Base-by-base conservation (phyloP, 768 basidiomycete species). In the Boletus vinaceobasis region DNA sequence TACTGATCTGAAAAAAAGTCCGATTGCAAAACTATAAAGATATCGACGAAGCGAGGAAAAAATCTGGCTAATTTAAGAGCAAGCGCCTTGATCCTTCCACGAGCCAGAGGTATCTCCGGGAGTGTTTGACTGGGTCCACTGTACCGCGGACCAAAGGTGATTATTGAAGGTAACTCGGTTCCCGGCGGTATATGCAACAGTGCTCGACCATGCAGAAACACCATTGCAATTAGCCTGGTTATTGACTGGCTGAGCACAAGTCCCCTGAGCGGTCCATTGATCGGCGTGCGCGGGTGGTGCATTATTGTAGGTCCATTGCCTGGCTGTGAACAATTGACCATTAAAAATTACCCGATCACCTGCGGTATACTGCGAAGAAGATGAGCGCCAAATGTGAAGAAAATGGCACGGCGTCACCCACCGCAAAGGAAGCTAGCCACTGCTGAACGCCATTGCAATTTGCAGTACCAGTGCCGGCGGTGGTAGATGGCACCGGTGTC, bases 91-190 rank as follows among this genome's bases (percentile, higher is more conserved):
- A 15, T 65, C 61, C 39, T 56, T 32, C 70, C 70, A 69, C 17
- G 57, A 50, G 13, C 69, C 68, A 7, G 68, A 70, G 2, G 55
- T 10, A 13, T 68, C 68, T 2, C 65, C 68, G 0, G 68, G 70
- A 7, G 23, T 0, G 33, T 69, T 69, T 0, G 65, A 53, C 27
- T 46, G 0, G 0, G 51, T 52, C 68, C 68, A 71, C 48, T 70
- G 65, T 13, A 58, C 58, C 5, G 68, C 63, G 8, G 45, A 36
- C 68, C 70, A 69, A 2, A 69, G 49, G 3, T 47, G 56, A 0
- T 27, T 45, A 4, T 58, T 53, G 5, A n/a, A 67, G 1, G 55
- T 65, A 0, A 61, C 70, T 19, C 35, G 7, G 0, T 50, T 56
- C 0, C 70, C 70, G 1, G 54, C 0, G 1, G 21, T 39, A 26